Conservation (phyloP, 148 eudicot species). For the Chenopodium formosanum region DNA sequence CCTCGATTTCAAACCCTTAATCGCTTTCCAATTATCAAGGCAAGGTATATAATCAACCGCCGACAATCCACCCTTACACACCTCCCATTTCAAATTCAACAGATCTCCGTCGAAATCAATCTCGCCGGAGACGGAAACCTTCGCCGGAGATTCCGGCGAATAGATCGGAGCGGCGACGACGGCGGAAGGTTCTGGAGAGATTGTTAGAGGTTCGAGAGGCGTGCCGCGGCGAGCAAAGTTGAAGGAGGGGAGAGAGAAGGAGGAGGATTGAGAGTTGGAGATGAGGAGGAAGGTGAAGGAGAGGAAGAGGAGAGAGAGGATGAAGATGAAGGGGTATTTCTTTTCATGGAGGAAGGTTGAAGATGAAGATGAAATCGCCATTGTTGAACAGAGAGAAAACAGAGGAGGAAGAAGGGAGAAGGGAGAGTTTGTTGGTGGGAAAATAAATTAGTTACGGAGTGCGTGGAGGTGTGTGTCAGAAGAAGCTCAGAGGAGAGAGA, state of each 20-base stretch:
- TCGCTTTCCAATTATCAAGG: slow-evolving; percentile 68
- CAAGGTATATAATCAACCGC: slow-evolving; percentile 91
- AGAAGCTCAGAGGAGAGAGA: background rate
- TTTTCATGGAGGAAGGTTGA: slow-evolving; percentile 44
- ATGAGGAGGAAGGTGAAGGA: slow-evolving; percentile 49
- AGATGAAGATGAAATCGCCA: slow-evolving; percentile 43
- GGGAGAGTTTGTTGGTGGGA: slow-evolving; percentile 6
- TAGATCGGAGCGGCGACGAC: background rate
- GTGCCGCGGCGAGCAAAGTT: background rate
- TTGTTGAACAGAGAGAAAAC: slow-evolving; percentile 22
- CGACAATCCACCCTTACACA: slow-evolving; percentile 38
- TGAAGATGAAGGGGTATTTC: slow-evolving; percentile 62
- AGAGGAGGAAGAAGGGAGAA: background rate
- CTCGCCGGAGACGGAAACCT: background rate
- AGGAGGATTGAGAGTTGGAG: slow-evolving; percentile 39
- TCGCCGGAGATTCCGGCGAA: background rate
- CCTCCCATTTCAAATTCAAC: slow-evolving; percentile 48
- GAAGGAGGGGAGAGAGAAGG: slow-evolving; percentile 17
- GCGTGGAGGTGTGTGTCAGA: slow-evolving; percentile 27
- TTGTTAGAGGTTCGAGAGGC: background rate
- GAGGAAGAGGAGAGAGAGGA: slow-evolving; percentile 53
- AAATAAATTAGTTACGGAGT: slow-evolving; percentile 2
- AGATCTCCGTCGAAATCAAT: slow-evolving; percentile 30
- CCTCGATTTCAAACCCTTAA: slow-evolving; percentile 60
- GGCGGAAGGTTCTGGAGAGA: background rate